Percentiles rank a stretch among this genome's conserved stretches.
Evolutionary conservation across 306 rosid genomes (phyloP).

Genomic region (Trichosanthes cucumerina): DNA sequence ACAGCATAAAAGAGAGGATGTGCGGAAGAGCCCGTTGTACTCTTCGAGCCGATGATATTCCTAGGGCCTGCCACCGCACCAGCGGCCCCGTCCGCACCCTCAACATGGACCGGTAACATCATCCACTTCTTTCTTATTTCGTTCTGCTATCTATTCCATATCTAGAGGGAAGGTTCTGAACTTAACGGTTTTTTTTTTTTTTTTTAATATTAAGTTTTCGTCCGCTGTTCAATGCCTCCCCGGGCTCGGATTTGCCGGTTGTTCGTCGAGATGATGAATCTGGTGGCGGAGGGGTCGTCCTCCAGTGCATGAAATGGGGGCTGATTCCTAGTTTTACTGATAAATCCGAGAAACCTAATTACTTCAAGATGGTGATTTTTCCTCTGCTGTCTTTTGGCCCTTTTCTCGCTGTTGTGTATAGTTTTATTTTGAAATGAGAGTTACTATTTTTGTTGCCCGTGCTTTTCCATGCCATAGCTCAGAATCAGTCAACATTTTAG

Average conservation of each 20-base stretch:
- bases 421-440: neutral
- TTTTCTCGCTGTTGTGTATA: neutral
- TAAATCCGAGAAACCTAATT: slow-evolving; percentile 73
- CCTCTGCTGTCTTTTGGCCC: neutral
- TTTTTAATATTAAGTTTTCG: slow-evolving; percentile 35
- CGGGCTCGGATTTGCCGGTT: slow-evolving; percentile 55
- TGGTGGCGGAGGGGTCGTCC: slow-evolving; percentile 35
- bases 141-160: neutral
- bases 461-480: neutral
- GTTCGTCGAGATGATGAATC: slow-evolving; percentile 68
- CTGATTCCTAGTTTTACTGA: slow-evolving; percentile 83
- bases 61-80: slow-evolving; percentile 58
- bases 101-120: slow-evolving; percentile 42
- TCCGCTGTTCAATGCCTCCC: slow-evolving; percentile 63
- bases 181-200: neutral
- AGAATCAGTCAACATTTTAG: neutral
- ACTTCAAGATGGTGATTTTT: slow-evolving; percentile 54
- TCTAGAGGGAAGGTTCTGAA: neutral
- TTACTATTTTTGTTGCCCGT: neutral
- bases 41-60: slow-evolving; percentile 49
- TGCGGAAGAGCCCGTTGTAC: slow-evolving; percentile 75
- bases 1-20: slow-evolving; percentile 21
- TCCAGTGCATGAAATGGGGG: slow-evolving; percentile 91
- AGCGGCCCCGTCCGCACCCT: slow-evolving; percentile 30
- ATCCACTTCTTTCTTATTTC: neutral